Evolutionary conservation across 2,329 filamentous ascomycete species (phyloP).

Genomic region (Boeremia lycopersici): DNA sequence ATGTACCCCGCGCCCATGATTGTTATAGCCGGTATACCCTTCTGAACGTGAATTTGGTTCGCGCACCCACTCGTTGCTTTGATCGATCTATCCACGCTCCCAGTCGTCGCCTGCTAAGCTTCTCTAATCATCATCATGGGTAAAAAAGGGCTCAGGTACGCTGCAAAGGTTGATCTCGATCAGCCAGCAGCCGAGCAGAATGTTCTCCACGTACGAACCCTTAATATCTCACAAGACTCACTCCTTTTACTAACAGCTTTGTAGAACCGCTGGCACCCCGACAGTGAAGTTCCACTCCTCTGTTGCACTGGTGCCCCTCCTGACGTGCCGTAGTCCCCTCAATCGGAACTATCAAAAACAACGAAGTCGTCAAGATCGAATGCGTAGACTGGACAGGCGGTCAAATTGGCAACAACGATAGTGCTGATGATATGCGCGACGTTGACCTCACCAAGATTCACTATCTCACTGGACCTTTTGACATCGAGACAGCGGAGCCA

Average conservation of each 20-base stretch:
- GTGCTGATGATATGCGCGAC: slow-evolving; percentile 83
- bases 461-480: slow-evolving; percentile 88
- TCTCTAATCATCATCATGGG: slow-evolving; percentile 48
- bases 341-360: slow-evolving; percentile 74
- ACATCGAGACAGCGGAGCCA: slow-evolving; percentile 81
- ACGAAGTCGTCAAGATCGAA: slow-evolving; percentile 91
- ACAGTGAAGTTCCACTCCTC: slow-evolving; percentile 60
- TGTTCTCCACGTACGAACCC: slow-evolving; percentile 67
- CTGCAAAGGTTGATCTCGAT: slow-evolving; percentile 74
- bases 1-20: slow-evolving; percentile 27
- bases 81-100: no score
- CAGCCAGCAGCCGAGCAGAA: slow-evolving; percentile 73
- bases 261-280: slow-evolving; percentile 92
- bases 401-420: slow-evolving; percentile 88
- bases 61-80: not conserved
- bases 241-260: not conserved
- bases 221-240: no score
- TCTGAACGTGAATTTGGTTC: not conserved
- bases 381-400: slow-evolving; percentile 79
- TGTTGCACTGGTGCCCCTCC: not conserved
- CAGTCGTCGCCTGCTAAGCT: not conserved
- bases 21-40: slow-evolving; percentile 22
- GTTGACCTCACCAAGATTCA: slow-evolving; percentile 85
- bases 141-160: slow-evolving; percentile 67
- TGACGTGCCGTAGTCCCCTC: slow-evolving; percentile 67